phyloP scores from a whole-genome alignment of 495 filamentous ascomycete genomes.

The Xylaria acuta region DNA sequence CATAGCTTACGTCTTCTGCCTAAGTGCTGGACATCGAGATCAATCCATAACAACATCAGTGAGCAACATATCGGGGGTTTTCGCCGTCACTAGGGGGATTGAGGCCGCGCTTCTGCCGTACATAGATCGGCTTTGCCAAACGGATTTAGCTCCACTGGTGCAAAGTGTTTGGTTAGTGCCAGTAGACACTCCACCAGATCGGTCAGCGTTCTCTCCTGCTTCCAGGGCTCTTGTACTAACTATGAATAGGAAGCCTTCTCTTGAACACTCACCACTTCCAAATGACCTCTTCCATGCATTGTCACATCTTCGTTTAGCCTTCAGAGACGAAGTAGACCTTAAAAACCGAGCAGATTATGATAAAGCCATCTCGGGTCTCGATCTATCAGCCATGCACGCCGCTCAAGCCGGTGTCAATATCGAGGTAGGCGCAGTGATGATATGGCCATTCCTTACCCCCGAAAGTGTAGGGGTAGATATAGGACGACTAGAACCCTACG shows the following conservation, averaged over 20 bases:
- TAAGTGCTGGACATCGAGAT: background rate
- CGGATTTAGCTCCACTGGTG: background rate
- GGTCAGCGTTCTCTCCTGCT: background rate
- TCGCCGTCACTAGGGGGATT: background rate
- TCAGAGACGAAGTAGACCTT: background rate
- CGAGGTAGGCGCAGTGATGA: background rate
- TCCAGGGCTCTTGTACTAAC: background rate
- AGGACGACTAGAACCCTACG: background rate
- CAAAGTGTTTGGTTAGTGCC: background rate
- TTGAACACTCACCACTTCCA: conserved; percentile 1
- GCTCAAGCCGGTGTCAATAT: conserved; percentile 7
- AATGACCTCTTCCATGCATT: background rate
- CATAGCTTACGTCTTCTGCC: conserved; percentile 1
- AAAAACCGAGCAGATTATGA: background rate
- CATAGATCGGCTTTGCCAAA: background rate
- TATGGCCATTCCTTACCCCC: background rate
- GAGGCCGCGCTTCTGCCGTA: background rate
- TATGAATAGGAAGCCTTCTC: background rate
- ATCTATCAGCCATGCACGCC: background rate
- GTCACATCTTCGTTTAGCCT: background rate
- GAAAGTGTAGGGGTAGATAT: background rate
- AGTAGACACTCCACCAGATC: background rate
- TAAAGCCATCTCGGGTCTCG: background rate
- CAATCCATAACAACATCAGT: background rate
- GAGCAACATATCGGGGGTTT: background rate